A percentile compares a stretch with the other conserved stretches of the same genome.
Conservation (phyloP, 2,329 filamentous ascomycete species). For the Clarireedia homoeocarpa region DNA sequence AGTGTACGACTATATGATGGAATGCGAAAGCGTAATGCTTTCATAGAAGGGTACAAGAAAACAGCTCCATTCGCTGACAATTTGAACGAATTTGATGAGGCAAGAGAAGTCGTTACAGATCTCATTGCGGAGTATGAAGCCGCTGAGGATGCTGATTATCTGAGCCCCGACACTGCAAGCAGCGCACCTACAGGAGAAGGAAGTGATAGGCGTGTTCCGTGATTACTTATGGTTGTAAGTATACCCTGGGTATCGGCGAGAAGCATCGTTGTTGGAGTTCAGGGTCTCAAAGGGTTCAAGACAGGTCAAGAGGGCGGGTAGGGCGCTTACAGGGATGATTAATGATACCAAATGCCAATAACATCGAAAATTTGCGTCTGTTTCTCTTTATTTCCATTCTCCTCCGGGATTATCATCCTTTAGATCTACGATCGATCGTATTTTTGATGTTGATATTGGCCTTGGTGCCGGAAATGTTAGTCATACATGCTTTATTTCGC, state of each 20-base stretch:
- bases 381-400: background rate
- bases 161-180: slow-evolving; percentile 50
- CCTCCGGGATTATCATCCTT: background rate
- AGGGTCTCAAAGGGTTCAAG: slow-evolving; percentile 1
- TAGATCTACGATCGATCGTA: background rate
- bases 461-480: background rate
- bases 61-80: slow-evolving; percentile 90
- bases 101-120: slow-evolving; percentile 83
- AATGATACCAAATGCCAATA: slow-evolving; percentile 24
- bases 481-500: background rate
- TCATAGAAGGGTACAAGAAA: slow-evolving; percentile 93
- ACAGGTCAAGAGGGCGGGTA: background rate
- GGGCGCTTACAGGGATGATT: slow-evolving; percentile 22
- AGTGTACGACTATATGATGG: slow-evolving; percentile 89
- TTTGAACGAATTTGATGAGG: slow-evolving; percentile 90
- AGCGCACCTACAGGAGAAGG: slow-evolving; percentile 22
- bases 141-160: slow-evolving; percentile 82
- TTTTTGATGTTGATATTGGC: background rate
- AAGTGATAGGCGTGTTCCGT: slow-evolving; percentile 24
- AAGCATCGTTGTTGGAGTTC: background rate
- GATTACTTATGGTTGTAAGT: slow-evolving; percentile 2
- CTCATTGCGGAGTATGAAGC: slow-evolving; percentile 93
- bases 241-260: background rate
- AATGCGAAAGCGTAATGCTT: slow-evolving; percentile 92
- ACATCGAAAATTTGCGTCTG: background rate